phyloP scores from a whole-genome alignment of 768 basidiomycete species.

The Macrocybe gigantea region DNA sequence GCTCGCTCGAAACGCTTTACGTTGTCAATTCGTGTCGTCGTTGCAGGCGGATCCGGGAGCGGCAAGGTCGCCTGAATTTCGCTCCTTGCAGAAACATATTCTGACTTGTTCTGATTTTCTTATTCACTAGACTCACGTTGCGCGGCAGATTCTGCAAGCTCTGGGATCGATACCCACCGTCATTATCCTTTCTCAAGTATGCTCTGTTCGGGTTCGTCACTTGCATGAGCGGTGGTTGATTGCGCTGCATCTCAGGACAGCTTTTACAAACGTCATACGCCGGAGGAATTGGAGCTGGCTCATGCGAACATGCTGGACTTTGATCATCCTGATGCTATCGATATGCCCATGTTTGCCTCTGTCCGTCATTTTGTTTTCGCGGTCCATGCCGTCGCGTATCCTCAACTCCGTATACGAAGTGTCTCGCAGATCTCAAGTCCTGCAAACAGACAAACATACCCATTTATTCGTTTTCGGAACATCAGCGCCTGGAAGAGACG shows the following conservation, averaged over 20 bases:
- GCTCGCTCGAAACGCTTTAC: too few species aligned
- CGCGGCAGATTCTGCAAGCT: slow-evolving; percentile 71
- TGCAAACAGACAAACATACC: slow-evolving; percentile 87
- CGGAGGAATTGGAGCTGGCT: slow-evolving; percentile 79
- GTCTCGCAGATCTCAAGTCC: slow-evolving; percentile 78
- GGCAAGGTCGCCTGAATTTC: slow-evolving; percentile 56
- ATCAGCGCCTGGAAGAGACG: slow-evolving; percentile 73
- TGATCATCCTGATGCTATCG: slow-evolving; percentile 91
- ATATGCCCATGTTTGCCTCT: slow-evolving; percentile 79
- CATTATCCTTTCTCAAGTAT: slow-evolving; percentile 84
- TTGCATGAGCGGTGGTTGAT: neutral
- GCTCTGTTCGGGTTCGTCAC: slow-evolving; percentile 2
- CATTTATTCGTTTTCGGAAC: slow-evolving; percentile 88
- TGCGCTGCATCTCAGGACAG: slow-evolving; percentile 58
- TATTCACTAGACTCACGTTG: slow-evolving; percentile 68
- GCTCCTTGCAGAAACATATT: neutral
- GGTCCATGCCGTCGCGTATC: neutral
- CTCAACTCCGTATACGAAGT: slow-evolving; percentile 36
- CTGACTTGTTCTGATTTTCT: slow-evolving; percentile 1
- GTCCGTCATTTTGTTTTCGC: slow-evolving; percentile 35
- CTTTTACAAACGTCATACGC: slow-evolving; percentile 81
- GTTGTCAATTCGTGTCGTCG: neutral
- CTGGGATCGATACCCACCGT: slow-evolving; percentile 85
- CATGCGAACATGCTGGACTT: slow-evolving; percentile 79
- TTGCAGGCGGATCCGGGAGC: slow-evolving; percentile 74